Conservation (phyloP, 768 basidiomycete genomes). For the Galerina marginata region DNA sequence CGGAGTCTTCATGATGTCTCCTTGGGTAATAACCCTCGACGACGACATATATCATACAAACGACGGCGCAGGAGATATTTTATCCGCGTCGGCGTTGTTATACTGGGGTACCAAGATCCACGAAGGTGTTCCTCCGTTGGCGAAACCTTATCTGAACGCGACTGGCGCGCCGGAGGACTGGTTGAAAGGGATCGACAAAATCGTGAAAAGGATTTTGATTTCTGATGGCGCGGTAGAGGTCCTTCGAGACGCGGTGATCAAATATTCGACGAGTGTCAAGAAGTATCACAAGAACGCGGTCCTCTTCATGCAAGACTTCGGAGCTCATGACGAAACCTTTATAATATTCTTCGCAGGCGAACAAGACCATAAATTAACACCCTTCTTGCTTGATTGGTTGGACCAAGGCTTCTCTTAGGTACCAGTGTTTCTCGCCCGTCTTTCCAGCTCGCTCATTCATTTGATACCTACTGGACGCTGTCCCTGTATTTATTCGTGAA, state of each 20-base stretch:
- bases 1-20: constrained; percentile 43
- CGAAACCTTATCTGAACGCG: constrained; percentile 30
- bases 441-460: not conserved
- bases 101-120: constrained; percentile 26
- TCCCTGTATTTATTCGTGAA: too few species aligned
- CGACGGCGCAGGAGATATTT: constrained; percentile 27
- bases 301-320: constrained; percentile 22
- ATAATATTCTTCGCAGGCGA: constrained; percentile 24
- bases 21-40: constrained; percentile 39
- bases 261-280: constrained; percentile 21
- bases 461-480: not conserved
- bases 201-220: constrained; percentile 31
- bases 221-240: constrained; percentile 33
- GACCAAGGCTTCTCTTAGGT: constrained; percentile 10
- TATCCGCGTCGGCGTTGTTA: constrained; percentile 16
- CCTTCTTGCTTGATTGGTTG: constrained; percentile 24
- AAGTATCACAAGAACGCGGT: constrained; percentile 19
- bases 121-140: constrained; percentile 21
- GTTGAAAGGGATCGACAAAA: constrained; percentile 31
- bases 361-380: constrained; percentile 23
- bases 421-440: not conserved
- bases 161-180: constrained; percentile 31
- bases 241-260: constrained; percentile 32
- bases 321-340: constrained; percentile 27
- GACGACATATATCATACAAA: constrained; percentile 20